These are phyloP conservation scores for Fraxinus latifolia DNA, from an alignment of 305 asterid species.

Conservation along the genomic window DNA sequence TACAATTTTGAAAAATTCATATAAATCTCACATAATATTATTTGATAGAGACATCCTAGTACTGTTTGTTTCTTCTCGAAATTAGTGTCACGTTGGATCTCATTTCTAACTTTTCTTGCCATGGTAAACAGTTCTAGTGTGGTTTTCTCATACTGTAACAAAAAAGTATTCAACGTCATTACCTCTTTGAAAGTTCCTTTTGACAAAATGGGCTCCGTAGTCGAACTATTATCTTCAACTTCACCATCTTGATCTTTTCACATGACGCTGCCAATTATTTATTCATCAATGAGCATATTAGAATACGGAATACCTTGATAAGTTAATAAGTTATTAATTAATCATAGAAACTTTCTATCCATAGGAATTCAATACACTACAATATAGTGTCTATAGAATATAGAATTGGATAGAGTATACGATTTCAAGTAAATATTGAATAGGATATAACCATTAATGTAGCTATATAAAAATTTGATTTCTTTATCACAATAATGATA, in stretches of 20 bases:
- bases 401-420: not conserved
- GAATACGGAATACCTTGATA: not conserved
- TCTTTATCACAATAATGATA: not conserved
- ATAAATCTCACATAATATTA: not conserved
- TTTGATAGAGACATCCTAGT: not conserved
- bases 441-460: not conserved
- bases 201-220: not conserved
- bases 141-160: not conserved
- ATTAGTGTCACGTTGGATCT: not conserved
- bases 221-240: not conserved
- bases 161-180: not conserved
- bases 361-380: not conserved
- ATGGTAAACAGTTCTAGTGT: not conserved
- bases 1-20: no score
- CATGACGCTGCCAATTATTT: not conserved
- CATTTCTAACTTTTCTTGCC: not conserved
- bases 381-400: not conserved
- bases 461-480: not conserved
- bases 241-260: not conserved
- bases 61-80: not conserved
- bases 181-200: not conserved
- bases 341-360: not conserved
- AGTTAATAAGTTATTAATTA: no score
- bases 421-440: not conserved
- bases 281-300: not conserved